Percentiles rank a stretch among this genome's conserved stretches.
phyloP scores from a whole-genome alignment of 768 basidiomycete species.

The Tylopilus intermedius region DNA sequence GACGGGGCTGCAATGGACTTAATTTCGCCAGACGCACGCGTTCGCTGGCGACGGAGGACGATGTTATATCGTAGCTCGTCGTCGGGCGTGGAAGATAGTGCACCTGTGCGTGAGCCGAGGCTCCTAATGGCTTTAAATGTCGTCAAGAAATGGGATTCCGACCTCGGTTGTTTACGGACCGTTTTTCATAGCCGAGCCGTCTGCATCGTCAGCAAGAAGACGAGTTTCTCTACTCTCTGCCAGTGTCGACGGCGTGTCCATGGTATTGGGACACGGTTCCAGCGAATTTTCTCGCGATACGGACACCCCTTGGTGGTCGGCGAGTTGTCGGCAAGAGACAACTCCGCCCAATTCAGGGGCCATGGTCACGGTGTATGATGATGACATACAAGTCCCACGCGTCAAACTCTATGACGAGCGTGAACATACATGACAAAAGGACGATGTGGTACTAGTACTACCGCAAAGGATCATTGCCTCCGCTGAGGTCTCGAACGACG shows the following conservation, averaged over 20 bases:
- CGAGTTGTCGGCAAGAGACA: not conserved
- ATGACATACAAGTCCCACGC: not conserved
- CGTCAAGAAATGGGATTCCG: not conserved
- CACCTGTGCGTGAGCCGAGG: not conserved
- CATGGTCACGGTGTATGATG: not conserved
- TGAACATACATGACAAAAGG: not conserved
- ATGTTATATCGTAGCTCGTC: conserved; percentile 48
- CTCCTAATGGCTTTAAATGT: not conserved
- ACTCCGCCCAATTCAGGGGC: not conserved
- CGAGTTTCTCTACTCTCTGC: not conserved
- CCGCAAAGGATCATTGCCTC: conserved; percentile 15
- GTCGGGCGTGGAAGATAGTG: conserved; percentile 38
- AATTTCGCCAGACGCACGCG: conserved; percentile 40
- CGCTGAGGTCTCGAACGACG: conserved; percentile 37
- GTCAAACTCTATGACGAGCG: not conserved
- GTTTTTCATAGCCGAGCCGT: not conserved
- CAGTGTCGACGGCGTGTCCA: conserved; percentile 9
- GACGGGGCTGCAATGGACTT: conserved; percentile 44
- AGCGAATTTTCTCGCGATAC: not conserved
- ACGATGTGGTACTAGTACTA: conserved; percentile 6
- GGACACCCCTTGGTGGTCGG: no score
- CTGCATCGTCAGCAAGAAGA: not conserved
- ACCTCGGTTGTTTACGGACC: conserved; percentile 1
- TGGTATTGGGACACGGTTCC: not conserved
- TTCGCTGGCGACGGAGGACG: conserved; percentile 56